Evolutionary conservation across 2,329 filamentous ascomycete species (phyloP).

Genomic region (Plectosphaerella sp.): DNA sequence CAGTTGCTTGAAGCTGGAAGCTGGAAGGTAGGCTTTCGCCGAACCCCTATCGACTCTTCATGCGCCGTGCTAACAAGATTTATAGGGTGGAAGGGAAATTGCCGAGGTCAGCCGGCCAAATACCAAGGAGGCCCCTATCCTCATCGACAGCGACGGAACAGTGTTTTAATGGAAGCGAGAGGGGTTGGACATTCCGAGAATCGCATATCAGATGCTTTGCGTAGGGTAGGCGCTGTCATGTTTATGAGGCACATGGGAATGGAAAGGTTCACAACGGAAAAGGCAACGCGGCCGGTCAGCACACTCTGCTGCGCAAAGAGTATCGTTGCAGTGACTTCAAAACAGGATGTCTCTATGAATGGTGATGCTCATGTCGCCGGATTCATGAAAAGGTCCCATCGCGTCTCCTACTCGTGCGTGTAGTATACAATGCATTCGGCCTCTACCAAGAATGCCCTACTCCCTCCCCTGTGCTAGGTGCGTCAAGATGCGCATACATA

Average conservation of each 20-base stretch:
- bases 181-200: not conserved
- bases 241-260: not conserved
- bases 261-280: not conserved
- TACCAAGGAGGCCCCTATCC: constrained; percentile 92
- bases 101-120: constrained; percentile 94
- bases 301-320: not conserved
- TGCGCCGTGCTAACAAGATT: constrained; percentile 6
- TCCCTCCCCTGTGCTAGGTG: not conserved
- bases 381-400: not conserved
- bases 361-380: not conserved
- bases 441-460: not conserved
- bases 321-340: not conserved
- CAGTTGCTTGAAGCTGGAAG: constrained; percentile 94
- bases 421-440: not conserved
- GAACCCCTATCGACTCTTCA: not conserved
- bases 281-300: not conserved
- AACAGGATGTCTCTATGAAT: not conserved
- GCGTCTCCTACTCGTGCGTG: not conserved
- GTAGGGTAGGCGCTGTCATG: not conserved
- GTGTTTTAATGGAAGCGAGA: constrained; percentile 60
- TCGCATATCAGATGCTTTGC: not conserved
- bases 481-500: too few species aligned
- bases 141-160: constrained; percentile 94
- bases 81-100: constrained; percentile 83
- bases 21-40: constrained; percentile 73